Evolutionary conservation across 1,284 basidiomycete species (phyloP), one percentile per base, ranked within the genome.

Genomic region (Irpex lacteus): DNA sequence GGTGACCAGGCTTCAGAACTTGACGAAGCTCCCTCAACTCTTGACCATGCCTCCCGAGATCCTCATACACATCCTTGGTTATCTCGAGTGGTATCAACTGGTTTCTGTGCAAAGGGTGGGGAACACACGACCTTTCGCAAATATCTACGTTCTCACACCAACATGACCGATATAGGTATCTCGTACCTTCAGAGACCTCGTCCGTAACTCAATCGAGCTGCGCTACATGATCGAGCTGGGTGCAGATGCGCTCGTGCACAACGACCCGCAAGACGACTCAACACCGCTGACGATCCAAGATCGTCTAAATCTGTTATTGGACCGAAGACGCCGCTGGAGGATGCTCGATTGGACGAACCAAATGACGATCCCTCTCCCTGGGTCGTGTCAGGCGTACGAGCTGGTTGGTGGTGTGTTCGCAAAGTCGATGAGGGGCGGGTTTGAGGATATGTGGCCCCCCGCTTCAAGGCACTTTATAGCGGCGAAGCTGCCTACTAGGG

Each of bases 361-460:
- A 19, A 65, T 67, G 0, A 64, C 64, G 1, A 73, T 84, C 0
- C 69, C 72, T 3, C 71, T 82, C 18, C 70, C 77, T 0, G 83
- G 80, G 0, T 63, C 72, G 4, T 86, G 82, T 67, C 78, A 79
- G 60, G 82, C 84, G 4, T 87, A 87, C 69, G 85, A 87, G 66
- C 77, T 87, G 62, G 85, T 87, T 0, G 82, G 79, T 0, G 85
- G 85, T 0, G 70, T 85, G 0, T 87, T 86, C 68, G 82, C 81
- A 49, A 82, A 84, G 69, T 78, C 77, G 3, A 75, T 71, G 65
- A 69, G 21, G 52, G 60, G 47, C 26, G 59, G 34, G 7, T 34
- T 37, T 21, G 54, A 56, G 32, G 54, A 56, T 36, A 56, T 37
- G 54, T 56, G 54, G 54, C 54, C 54, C 6, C 49, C 53, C 2